Evolutionary conservation across 345 rosid genomes (phyloP).

Genomic region (Camelina sativa): DNA sequence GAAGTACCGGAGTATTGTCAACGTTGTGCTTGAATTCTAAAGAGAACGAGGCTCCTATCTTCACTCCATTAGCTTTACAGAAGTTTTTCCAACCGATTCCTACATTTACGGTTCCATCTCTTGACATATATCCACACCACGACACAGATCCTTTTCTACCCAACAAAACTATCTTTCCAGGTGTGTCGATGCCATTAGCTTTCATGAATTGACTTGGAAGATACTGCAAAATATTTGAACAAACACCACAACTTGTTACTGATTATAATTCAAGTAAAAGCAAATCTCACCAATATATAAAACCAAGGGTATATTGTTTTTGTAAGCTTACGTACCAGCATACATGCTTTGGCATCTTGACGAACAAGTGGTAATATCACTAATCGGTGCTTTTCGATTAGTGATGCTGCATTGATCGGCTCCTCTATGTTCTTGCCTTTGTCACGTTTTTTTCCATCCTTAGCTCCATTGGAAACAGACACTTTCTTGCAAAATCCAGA

Average conservation of each 20-base stretch:
- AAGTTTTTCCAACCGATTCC: background rate
- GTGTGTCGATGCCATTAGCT: background rate
- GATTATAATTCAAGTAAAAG: background rate
- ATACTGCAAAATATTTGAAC: background rate
- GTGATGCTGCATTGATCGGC: background rate
- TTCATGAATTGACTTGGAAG: conserved; percentile 28
- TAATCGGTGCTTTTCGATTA: background rate
- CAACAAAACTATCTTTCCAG: background rate
- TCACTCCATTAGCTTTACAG: conserved; percentile 10
- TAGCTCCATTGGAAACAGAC: background rate
- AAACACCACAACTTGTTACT: background rate
- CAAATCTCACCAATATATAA: background rate
- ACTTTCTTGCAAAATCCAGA: background rate
- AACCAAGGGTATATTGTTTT: background rate
- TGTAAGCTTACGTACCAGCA: background rate
- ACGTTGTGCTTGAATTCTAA: background rate
- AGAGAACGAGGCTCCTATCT: background rate
- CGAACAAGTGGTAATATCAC: background rate
- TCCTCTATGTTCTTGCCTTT: background rate
- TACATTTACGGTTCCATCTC: background rate
- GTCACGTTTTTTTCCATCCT: background rate
- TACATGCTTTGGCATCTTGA: background rate
- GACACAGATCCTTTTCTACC: background rate
- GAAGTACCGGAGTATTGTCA: background rate
- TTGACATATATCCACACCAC: background rate